A percentile compares a stretch with the other conserved stretches of the same genome.
phyloP scores from a whole-genome alignment of 768 basidiomycete genomes.

The Gautieria morchelliformis region DNA sequence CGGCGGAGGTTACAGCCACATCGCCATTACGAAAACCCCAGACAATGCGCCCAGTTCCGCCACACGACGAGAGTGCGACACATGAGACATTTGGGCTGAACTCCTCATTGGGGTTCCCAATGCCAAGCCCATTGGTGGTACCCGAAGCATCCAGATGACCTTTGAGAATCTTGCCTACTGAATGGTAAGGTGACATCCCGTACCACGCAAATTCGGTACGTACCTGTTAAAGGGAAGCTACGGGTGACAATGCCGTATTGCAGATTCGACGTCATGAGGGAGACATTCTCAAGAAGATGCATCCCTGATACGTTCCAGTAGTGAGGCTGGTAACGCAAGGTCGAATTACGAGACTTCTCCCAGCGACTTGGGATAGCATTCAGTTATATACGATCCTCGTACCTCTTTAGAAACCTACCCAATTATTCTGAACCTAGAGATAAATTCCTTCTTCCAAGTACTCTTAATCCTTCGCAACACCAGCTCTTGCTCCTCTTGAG shows the following conservation, averaged over 20 bases:
- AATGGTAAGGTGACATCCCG: neutral
- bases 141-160: slow-evolving; percentile 63
- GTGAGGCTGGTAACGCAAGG: slow-evolving; percentile 55
- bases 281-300: slow-evolving; percentile 43
- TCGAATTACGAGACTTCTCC: slow-evolving; percentile 50
- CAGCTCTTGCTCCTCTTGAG: slow-evolving; percentile 32
- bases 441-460: slow-evolving; percentile 66
- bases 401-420: slow-evolving; percentile 30
- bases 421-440: slow-evolving; percentile 42
- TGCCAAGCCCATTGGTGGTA: slow-evolving; percentile 44
- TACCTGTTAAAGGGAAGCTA: slow-evolving; percentile 57
- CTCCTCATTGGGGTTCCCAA: slow-evolving; percentile 69
- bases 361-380: slow-evolving; percentile 43
- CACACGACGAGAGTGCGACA: slow-evolving; percentile 40
- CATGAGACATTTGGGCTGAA: slow-evolving; percentile 56
- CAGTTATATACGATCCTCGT: neutral
- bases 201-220: neutral
- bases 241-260: slow-evolving; percentile 65
- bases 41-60: slow-evolving; percentile 53
- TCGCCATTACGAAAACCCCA: slow-evolving; percentile 72
- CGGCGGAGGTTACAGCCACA: slow-evolving; percentile 49
- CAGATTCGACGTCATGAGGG: slow-evolving; percentile 53
- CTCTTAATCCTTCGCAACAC: slow-evolving; percentile 47
- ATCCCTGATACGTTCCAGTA: slow-evolving; percentile 46
- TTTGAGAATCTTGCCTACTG: slow-evolving; percentile 40